phyloP scores from a whole-genome alignment of 1,139 yeast genomes.

The Pichia sp. region DNA sequence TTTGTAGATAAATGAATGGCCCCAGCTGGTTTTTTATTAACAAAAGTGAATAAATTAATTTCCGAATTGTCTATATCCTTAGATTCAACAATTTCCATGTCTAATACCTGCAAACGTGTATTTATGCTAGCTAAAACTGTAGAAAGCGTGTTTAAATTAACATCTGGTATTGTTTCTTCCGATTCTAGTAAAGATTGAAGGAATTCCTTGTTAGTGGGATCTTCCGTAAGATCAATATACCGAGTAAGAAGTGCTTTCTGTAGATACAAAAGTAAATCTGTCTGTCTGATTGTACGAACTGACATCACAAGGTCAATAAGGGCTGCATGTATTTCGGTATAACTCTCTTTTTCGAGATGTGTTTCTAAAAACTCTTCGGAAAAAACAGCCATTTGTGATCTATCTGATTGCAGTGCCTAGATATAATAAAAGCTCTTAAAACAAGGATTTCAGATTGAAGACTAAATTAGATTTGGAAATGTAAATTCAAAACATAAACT shows the following conservation, averaged over 20 bases:
- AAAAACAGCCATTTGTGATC: not conserved
- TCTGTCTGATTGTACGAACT: conserved; percentile 26
- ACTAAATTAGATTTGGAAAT: too few relatives aligned
- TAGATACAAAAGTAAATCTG: conserved; percentile 18
- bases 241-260: conserved; percentile 14
- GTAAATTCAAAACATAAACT: too few relatives aligned
- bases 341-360: not conserved
- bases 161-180: conserved; percentile 10
- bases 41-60: conserved; percentile 33
- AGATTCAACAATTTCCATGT: conserved; percentile 40
- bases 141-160: conserved; percentile 1
- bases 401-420: too few relatives aligned
- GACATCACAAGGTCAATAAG: conserved; percentile 42
- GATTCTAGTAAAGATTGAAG: not conserved
- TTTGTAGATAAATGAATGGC: conserved; percentile 38
- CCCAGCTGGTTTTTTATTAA: conserved; percentile 39
- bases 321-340: conserved; percentile 32
- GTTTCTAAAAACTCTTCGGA: not conserved
- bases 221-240: conserved; percentile 4
- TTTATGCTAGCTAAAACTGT: conserved; percentile 19
- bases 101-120: conserved; percentile 34
- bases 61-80: conserved; percentile 33
- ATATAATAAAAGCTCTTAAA: too few relatives aligned
- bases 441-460: too few relatives aligned
- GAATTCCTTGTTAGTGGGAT: not conserved